These are phyloP conservation scores for Aspergillus hancockii DNA, from an alignment of 495 filamentous ascomycete genomes.

Conservation along the genomic window DNA sequence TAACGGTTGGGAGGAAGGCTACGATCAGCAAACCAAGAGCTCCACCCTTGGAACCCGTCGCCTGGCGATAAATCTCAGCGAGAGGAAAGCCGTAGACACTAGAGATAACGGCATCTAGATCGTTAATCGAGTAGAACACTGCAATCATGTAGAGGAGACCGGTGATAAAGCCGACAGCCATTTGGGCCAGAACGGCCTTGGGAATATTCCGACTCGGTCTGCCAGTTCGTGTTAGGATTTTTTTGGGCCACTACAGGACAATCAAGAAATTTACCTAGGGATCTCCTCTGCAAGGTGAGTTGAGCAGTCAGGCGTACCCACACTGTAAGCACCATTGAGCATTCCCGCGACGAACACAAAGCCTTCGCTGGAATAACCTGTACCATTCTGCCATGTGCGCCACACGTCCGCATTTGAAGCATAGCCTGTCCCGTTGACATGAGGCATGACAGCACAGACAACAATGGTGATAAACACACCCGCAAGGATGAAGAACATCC, in stretches of 20 bases:
- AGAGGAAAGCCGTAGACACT: constrained; percentile 67
- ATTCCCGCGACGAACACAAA: constrained; percentile 80
- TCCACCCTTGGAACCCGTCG: constrained; percentile 67
- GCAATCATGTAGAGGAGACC: constrained; percentile 53
- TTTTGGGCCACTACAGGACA: not conserved
- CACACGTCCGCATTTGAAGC: constrained; percentile 61
- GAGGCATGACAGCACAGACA: constrained; percentile 74
- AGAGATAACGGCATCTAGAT: constrained; percentile 35
- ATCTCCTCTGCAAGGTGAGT: constrained; percentile 84
- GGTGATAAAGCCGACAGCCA: constrained; percentile 51
- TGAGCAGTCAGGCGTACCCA: constrained; percentile 76
- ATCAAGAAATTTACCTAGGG: constrained; percentile 51
- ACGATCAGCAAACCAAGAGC: constrained; percentile 61
- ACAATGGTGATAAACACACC: constrained; percentile 73
- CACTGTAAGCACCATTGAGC: constrained; percentile 84
- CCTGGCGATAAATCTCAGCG: constrained; percentile 75
- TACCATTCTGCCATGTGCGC: constrained; percentile 63
- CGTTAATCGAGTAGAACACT: constrained; percentile 52
- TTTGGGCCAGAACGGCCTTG: constrained; percentile 54
- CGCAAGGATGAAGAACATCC: constrained; percentile 68
- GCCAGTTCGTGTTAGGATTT: not conserved
- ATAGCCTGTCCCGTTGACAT: constrained; percentile 43
- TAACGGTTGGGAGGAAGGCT: constrained; percentile 61
- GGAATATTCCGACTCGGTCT: constrained; percentile 51
- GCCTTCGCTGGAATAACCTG: constrained; percentile 65